Percentiles rank a stretch among this genome's conserved stretches.
These are phyloP conservation scores for Aspergillus indologenus DNA, from an alignment of 495 filamentous ascomycete genomes.

Conservation along the genomic window DNA sequence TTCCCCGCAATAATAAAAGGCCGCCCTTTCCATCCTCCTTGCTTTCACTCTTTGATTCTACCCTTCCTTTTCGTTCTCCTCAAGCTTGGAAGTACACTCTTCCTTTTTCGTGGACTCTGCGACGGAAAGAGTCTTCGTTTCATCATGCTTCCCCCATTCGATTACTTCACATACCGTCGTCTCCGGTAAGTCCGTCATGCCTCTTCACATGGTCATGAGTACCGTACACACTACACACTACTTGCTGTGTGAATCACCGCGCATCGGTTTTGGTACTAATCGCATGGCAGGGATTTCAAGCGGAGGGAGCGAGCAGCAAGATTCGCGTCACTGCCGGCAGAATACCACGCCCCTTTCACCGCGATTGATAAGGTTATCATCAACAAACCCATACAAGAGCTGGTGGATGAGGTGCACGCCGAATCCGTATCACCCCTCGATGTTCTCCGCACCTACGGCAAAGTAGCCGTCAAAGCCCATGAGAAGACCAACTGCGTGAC, in stretches of 20 bases:
- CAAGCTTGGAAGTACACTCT: conserved; percentile 2
- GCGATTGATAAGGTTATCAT: conserved; percentile 61
- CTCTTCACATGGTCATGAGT: not conserved
- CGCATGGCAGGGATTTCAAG: conserved; percentile 64
- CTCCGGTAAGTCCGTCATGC: conserved; percentile 41
- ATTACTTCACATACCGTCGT: conserved; percentile 56
- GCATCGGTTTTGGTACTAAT: not conserved
- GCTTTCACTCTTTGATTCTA: conserved; percentile 1
- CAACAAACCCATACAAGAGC: conserved; percentile 67
- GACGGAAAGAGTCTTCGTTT: not conserved
- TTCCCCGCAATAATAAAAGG: conserved; percentile 32
- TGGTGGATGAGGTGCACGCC: conserved; percentile 76
- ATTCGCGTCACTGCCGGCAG: conserved; percentile 60
- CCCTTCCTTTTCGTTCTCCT: conserved; percentile 1
- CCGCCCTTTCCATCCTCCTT: conserved; percentile 4
- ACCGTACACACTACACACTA: not conserved
- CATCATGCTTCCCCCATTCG: conserved; percentile 56
- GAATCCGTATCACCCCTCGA: conserved; percentile 62
- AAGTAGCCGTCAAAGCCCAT: conserved; percentile 81
- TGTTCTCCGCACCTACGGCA: conserved; percentile 85
- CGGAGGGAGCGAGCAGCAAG: conserved; percentile 67
- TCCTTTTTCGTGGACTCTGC: too few relatives aligned
- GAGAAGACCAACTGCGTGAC: conserved; percentile 88
- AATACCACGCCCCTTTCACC: conserved; percentile 65
- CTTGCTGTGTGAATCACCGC: not conserved